Base-by-base conservation (phyloP, 441 rosid species). In the Eruca vesicaria region DNA sequence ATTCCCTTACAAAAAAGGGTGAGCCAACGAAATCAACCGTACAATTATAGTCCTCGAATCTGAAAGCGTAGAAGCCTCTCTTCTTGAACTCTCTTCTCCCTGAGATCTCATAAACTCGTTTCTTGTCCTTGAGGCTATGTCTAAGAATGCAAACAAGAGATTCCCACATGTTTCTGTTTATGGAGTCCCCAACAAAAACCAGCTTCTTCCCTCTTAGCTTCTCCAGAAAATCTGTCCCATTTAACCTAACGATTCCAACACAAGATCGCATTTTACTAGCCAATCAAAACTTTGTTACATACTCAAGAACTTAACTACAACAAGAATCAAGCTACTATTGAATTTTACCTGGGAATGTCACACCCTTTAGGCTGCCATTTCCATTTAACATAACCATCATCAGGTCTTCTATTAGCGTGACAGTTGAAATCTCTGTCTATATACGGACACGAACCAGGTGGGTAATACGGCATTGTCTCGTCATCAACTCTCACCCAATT, bases 151-250 rank as follows among this genome's bases (percentile, higher is more conserved):
- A 89, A 69, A 89, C 89, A 66, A 89, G 83, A 48, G 94, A 89
- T 65, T 89, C 92, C 94, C 94, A 89, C 92, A 89, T 86, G 82
- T 89, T 89, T 69, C 92, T 29, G 77, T 84, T 89, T 43, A 87
- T 82, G 0, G 94, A 89, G 74, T 89, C 90, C n/a, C 90, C 94
- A 12, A 89, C 90, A 16, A 87, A 89, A 33, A 87, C 92, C 9
- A 87, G 82, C 72, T 83, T 89, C 83, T 84, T 84, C 80, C 87
- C 90, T 80, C 87, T 82, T 20, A 86, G 32, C 75, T 81, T 85
- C 82, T 86, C 88, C 32, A 89, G 78, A 74, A 86, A 87, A 82
- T 89, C 90, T 74, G 90, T 86, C 41, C 78, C 90, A 72, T 89
- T 86, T 80, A 79, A 69, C 72, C 82, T 79, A 63, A 32, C 55